Percentiles rank a stretch among this genome's conserved stretches.
Conservation (phyloP, 2,329 filamentous ascomycete species). For the Penicillium glabrum region DNA sequence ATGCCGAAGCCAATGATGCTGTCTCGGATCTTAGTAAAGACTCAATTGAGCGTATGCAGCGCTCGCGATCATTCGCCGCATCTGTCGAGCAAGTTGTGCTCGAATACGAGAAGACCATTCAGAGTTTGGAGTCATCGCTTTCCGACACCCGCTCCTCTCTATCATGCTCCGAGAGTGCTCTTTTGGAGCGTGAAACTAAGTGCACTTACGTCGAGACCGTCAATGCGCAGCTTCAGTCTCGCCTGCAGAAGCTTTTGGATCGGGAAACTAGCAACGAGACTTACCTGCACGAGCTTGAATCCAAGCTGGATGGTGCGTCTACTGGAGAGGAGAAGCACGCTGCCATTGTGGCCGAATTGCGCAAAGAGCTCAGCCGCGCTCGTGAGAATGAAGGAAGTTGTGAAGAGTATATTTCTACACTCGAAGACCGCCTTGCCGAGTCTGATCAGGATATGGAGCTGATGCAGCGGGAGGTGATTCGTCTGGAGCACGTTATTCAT, state of each 20-base stretch:
- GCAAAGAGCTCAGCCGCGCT: conserved; percentile 84
- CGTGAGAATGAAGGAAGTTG: conserved; percentile 86
- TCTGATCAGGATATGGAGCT: conserved; percentile 93
- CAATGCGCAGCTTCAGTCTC: conserved; percentile 82
- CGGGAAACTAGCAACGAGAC: conserved; percentile 88
- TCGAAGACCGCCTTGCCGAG: conserved; percentile 93
- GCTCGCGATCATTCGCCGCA: conserved; percentile 93
- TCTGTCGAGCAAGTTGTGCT: conserved; percentile 94
- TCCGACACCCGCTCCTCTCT: conserved; percentile 83
- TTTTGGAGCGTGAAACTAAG: conserved; percentile 91
- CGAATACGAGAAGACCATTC: conserved; percentile 98
- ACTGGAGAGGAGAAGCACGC: conserved; percentile 92
- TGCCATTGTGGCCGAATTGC: conserved; percentile 78
- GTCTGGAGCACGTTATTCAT: conserved; percentile 91
- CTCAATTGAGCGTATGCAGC: conserved; percentile 83
- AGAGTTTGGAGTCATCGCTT: conserved; percentile 85
- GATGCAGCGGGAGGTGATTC: conserved; percentile 95
- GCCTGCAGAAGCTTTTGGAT: conserved; percentile 90
- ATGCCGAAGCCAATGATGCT: conserved; percentile 44
- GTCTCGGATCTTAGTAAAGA: conserved; percentile 67
- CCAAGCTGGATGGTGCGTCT: conserved; percentile 84
- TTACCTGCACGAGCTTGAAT: conserved; percentile 88
- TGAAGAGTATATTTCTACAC: conserved; percentile 95
- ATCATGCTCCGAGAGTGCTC: conserved; percentile 77
- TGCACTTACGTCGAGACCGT: conserved; percentile 92